Percentiles rank a stretch among this genome's conserved stretches.
Conservation (phyloP, 495 filamentous ascomycete genomes). For the Saxophila tyrrhenica region DNA sequence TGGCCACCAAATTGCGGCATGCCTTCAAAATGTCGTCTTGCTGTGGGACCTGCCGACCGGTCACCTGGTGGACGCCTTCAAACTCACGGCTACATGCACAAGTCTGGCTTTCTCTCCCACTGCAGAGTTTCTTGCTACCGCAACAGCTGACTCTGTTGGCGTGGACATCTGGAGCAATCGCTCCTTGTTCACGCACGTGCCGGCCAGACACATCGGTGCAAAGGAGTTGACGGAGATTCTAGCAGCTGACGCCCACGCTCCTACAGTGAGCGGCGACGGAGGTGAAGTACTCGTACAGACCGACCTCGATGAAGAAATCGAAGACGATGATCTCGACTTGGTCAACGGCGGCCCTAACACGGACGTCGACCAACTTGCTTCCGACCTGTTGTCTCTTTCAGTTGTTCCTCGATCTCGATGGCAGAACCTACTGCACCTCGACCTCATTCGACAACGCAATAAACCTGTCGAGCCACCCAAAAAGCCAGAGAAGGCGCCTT, state of each 20-base stretch:
- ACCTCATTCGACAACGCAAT: constrained; percentile 83
- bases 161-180: constrained; percentile 88
- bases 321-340: constrained; percentile 27
- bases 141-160: constrained; percentile 73
- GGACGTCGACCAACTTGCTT: constrained; percentile 60
- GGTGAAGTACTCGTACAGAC: constrained; percentile 59
- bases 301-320: constrained; percentile 36
- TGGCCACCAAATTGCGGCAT: constrained; percentile 84
- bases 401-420: constrained; percentile 80
- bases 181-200: constrained; percentile 75
- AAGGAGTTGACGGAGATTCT: constrained; percentile 50
- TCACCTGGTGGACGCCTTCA: constrained; percentile 84
- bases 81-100: constrained; percentile 61
- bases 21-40: constrained; percentile 44
- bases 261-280: constrained; percentile 74
- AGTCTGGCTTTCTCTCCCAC: constrained; percentile 78
- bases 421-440: constrained; percentile 86
- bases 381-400: constrained; percentile 75
- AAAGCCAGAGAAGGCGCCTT: constrained; percentile 84
- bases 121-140: constrained; percentile 84
- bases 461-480: constrained; percentile 88
- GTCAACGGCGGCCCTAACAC: constrained; percentile 27
- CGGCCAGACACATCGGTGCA: constrained; percentile 69
- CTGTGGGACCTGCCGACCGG: constrained; percentile 95
- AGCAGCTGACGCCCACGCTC: constrained; percentile 32